Conservation (phyloP, 2,329 filamentous ascomycete genomes). For the Capronia epimyces region DNA sequence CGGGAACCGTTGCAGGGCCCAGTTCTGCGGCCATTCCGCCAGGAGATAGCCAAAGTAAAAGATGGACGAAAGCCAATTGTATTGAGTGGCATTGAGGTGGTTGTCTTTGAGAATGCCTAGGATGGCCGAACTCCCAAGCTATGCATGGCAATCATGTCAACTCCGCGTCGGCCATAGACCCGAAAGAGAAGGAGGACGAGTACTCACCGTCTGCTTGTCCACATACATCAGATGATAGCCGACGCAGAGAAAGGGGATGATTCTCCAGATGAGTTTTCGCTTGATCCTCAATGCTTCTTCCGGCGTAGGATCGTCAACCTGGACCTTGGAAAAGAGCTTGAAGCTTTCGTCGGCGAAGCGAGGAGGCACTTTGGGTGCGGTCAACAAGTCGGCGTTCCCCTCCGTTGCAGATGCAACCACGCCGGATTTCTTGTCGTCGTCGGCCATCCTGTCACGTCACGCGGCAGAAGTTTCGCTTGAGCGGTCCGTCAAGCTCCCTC, state of each 20-base stretch:
- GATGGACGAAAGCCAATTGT: conserved; percentile 44
- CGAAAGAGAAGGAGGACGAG: conserved; percentile 37
- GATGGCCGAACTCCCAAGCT: conserved; percentile 42
- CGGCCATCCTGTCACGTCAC: neutral
- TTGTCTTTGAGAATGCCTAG: conserved; percentile 38
- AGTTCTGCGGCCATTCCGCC: conserved; percentile 48
- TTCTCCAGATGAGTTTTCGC: conserved; percentile 36
- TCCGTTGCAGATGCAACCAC: neutral
- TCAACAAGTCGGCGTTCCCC: neutral
- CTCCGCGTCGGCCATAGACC: conserved; percentile 33
- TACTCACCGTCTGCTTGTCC: conserved; percentile 38
- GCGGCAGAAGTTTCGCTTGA: too few relatives aligned
- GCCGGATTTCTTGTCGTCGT: neutral
- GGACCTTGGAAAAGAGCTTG: conserved; percentile 38
- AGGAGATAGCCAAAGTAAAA: conserved; percentile 48
- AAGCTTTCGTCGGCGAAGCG: conserved; percentile 42
- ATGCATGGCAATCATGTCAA: conserved; percentile 31
- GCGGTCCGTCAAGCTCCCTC: neutral
- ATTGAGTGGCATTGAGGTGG: conserved; percentile 41
- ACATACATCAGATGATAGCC: conserved; percentile 41
- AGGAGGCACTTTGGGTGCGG: conserved; percentile 34
- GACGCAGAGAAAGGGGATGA: conserved; percentile 38
- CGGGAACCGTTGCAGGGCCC: conserved; percentile 47
- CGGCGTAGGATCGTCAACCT: conserved; percentile 36
- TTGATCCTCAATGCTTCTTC: conserved; percentile 33